Evolutionary conservation across 352 stramenopile species (phyloP).

Genomic region (Halophytophthora batemanensis): DNA sequence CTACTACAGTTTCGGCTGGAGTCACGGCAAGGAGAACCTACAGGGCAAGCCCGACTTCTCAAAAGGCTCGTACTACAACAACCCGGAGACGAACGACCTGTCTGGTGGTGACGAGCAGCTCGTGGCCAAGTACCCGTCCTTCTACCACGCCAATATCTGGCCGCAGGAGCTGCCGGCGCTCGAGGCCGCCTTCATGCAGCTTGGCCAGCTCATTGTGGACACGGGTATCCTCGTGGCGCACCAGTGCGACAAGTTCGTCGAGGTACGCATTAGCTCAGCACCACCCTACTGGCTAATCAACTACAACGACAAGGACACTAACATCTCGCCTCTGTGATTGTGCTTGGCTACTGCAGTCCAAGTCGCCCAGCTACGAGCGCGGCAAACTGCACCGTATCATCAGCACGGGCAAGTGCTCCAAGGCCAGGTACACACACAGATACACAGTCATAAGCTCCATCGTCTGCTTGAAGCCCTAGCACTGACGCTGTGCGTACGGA

Average conservation of each 20-base stretch:
- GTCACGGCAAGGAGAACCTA: constrained; percentile 95
- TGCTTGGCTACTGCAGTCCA: constrained; percentile 4
- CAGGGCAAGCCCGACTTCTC: constrained; percentile 90
- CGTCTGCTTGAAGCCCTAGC: not conserved
- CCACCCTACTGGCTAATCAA: too few relatives aligned
- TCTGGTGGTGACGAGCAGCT: constrained; percentile 71
- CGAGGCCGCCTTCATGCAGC: constrained; percentile 88
- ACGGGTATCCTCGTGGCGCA: constrained; percentile 89
- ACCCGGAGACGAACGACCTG: constrained; percentile 90
- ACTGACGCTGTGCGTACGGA: constrained; percentile 1
- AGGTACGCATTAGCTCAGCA: constrained; percentile 5
- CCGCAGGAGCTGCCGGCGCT: constrained; percentile 78
- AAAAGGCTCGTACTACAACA: constrained; percentile 98
- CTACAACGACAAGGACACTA: too few relatives aligned
- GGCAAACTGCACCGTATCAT: constrained; percentile 90
- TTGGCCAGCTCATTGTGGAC: constrained; percentile 91
- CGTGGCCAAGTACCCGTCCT: constrained; percentile 82
- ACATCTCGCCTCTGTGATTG: not conserved
- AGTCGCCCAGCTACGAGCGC: constrained; percentile 72
- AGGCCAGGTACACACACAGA: constrained; percentile 58
- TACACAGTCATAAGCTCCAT: not conserved
- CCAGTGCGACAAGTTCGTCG: constrained; percentile 92
- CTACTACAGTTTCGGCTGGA: constrained; percentile 96
- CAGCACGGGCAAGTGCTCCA: constrained; percentile 83
- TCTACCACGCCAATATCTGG: constrained; percentile 95